These are phyloP conservation scores for Barnettozyma wickerhamii DNA, from an alignment of 805 yeast genomes.

Conservation along the genomic window DNA sequence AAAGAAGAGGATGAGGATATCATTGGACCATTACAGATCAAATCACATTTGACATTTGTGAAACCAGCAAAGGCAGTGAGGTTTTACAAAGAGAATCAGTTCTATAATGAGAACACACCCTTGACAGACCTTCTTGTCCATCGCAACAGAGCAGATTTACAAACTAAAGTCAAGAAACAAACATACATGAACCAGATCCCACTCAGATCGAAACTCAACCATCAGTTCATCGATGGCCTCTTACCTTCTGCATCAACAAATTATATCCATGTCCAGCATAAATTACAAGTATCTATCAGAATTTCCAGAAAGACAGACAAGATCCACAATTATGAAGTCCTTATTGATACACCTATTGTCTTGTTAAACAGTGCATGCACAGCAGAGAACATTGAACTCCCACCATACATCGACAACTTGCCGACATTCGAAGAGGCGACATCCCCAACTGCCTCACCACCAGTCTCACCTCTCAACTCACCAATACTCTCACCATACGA, in stretches of 20 bases:
- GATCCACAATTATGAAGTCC: constrained; percentile 73
- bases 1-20: constrained; percentile 18
- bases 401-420: constrained; percentile 31
- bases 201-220: constrained; percentile 11
- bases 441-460: constrained; percentile 36
- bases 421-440: constrained; percentile 68
- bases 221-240: constrained; percentile 17
- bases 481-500: constrained; percentile 14
- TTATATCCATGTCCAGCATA: constrained; percentile 59
- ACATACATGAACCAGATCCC: constrained; percentile 9
- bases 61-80: constrained; percentile 15
- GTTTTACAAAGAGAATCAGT: constrained; percentile 6
- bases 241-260: constrained; percentile 56
- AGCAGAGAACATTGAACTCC: constrained; percentile 34
- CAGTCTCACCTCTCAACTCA: not conserved
- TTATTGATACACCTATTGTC: constrained; percentile 71
- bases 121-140: constrained; percentile 7
- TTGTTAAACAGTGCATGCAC: constrained; percentile 42
- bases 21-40: constrained; percentile 19
- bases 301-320: constrained; percentile 51
- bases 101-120: constrained; percentile 1
- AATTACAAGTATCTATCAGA: constrained; percentile 66
- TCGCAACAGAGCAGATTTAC: constrained; percentile 9
- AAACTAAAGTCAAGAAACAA: constrained; percentile 13
- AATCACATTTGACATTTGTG: constrained; percentile 17